Conservation (phyloP, 2,329 filamentous ascomycete genomes). For the Aureobasidium sp. region DNA sequence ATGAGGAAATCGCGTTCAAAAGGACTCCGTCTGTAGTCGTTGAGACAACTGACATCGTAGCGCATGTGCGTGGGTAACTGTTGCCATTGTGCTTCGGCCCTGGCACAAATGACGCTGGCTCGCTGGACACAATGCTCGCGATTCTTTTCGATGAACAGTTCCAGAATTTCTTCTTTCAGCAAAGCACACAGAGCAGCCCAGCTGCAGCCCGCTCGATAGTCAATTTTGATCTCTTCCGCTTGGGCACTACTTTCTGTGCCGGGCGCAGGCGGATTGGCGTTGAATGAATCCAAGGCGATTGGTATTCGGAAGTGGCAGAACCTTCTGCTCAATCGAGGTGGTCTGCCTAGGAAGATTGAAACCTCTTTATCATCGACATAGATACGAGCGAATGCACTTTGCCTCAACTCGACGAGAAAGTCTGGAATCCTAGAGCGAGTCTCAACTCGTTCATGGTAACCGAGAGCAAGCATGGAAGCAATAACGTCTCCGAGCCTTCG, state of each 20-base stretch:
- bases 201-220: constrained; percentile 24
- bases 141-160: constrained; percentile 24
- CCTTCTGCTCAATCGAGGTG: constrained; percentile 39
- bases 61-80: constrained; percentile 25
- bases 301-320: constrained; percentile 33
- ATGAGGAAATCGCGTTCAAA: constrained; percentile 30
- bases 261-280: background rate
- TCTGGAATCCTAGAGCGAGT: constrained; percentile 27
- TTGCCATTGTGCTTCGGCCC: constrained; percentile 24
- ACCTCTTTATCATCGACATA: constrained; percentile 44
- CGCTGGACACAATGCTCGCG: constrained; percentile 14
- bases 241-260: background rate
- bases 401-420: constrained; percentile 38
- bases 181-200: constrained; percentile 30
- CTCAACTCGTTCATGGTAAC: constrained; percentile 39
- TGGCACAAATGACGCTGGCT: constrained; percentile 19
- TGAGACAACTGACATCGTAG: constrained; percentile 19
- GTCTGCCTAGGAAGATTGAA: constrained; percentile 45
- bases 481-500: constrained; percentile 41
- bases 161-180: constrained; percentile 31
- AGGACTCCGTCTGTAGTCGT: constrained; percentile 18
- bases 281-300: background rate
- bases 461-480: constrained; percentile 42
- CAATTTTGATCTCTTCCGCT: constrained; percentile 21
- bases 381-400: constrained; percentile 35